Evolutionary conservation across 208 protist species (phyloP), one percentile per base, ranked within the genome.

Genomic region (Trypanosomatidae sp.): DNA sequence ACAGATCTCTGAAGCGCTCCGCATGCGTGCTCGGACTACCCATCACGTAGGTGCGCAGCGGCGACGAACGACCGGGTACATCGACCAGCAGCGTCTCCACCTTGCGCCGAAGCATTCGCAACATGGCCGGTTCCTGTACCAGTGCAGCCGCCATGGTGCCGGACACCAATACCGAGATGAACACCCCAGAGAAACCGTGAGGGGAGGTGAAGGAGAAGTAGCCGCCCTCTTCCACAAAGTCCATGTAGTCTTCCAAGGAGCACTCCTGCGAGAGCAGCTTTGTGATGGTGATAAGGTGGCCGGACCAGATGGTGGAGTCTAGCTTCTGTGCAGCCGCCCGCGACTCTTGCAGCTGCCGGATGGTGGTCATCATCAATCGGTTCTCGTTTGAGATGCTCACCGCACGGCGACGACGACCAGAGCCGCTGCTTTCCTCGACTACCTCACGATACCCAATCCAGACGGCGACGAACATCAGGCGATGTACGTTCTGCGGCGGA

Each of bases 1-100:
- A 96, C 17, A 96, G 83, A 69, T 90, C 89, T 33, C 82, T 64
- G 77, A 96, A 96, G n/a, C 89, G 87, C 71, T 93, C 90, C 2
- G 83, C 77, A 71, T 96, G 83, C 28, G 80, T 92, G 66, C 64
- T 59, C 8, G 83, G 76, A n/a, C 55, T 64, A 30, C 79, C 77
- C 47, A 80, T 25, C 30, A 94, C 36, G 76, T 87, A 96, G 13
- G 62, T 44, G n/a, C 85, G 85, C 56, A 94, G 81, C 33, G 83
- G n/a, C n/a, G 77, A 87, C n/a, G 74, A 55, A 9, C 77, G 69
- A 39, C 77, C 71, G 17, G 80, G 79, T 13, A 82, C 76, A 73
- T 90, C 87, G 30, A 64, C 78, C 17, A 91, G 66, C 49, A 96
- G 55, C 36, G 81, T 84, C 53, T 93, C 83, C 62, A 91, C 71